These are phyloP conservation scores for Bryopsis sp. DNA, from an alignment of 139 green algal species.

Conservation along the genomic window DNA sequence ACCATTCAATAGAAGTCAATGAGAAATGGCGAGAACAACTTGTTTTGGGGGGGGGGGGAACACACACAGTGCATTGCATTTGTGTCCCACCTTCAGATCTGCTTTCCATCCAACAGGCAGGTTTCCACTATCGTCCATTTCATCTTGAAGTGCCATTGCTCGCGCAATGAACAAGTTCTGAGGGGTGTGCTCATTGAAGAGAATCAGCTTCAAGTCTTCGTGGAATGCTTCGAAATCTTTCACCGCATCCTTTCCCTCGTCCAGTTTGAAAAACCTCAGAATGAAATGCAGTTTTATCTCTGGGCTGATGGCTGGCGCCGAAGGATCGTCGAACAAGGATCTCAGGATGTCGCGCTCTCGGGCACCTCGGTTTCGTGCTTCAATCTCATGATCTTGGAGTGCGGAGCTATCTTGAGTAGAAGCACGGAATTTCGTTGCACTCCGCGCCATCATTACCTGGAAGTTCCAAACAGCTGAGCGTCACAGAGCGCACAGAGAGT, in stretches of 20 bases:
- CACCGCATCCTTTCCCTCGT: constrained; percentile 15
- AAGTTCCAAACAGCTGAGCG: too few species aligned
- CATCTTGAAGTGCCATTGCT: constrained; percentile 4
- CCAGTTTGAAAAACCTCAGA: constrained; percentile 20
- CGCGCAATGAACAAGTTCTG: constrained; percentile 14
- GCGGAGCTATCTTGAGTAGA: not conserved
- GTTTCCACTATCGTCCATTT: constrained; percentile 17
- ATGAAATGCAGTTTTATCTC: constrained; percentile 20
- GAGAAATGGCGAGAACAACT: not conserved
- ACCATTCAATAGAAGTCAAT: too few species aligned
- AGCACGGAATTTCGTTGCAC: constrained; percentile 7
- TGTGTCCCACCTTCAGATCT: constrained; percentile 6
- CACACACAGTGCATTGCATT: too few species aligned
- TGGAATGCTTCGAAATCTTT: constrained; percentile 21
- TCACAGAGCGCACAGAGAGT: too few species aligned
- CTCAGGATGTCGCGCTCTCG: constrained; percentile 1
- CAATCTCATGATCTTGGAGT: constrained; percentile 8
- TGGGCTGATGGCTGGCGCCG: not conserved
- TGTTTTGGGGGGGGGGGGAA: too few species aligned
- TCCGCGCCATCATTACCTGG: constrained; percentile 13
- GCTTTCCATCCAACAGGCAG: not conserved
- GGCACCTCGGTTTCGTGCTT: not conserved
- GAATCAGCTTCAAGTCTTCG: constrained; percentile 7
- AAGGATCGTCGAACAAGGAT: not conserved
- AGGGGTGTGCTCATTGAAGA: not conserved